A percentile compares a stretch with the other conserved stretches of the same genome.
These are phyloP conservation scores for Tuber aestivum DNA, from an alignment of 495 filamentous ascomycete genomes.

Conservation along the genomic window DNA sequence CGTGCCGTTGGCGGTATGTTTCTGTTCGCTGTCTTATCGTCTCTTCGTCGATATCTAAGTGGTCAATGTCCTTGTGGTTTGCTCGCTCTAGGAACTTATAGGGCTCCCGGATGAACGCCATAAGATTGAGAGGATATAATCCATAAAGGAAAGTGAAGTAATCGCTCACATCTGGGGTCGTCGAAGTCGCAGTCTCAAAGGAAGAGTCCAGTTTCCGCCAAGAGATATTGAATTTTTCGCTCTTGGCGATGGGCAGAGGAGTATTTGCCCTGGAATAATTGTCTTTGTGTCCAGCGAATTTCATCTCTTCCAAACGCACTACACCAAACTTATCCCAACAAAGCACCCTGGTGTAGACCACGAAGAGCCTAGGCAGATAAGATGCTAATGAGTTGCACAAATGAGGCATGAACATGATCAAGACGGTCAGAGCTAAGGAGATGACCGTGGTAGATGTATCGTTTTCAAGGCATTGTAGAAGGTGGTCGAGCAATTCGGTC, in stretches of 20 bases:
- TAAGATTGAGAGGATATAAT: slow-evolving; percentile 72
- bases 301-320: slow-evolving; percentile 40
- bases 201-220: slow-evolving; percentile 60
- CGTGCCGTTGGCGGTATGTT: slow-evolving; percentile 58
- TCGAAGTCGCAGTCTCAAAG: slow-evolving; percentile 53
- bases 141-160: slow-evolving; percentile 77
- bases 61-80: slow-evolving; percentile 56
- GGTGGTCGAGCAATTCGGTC: slow-evolving; percentile 59
- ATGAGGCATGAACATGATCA: slow-evolving; percentile 72
- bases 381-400: slow-evolving; percentile 60
- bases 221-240: slow-evolving; percentile 31
- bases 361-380: slow-evolving; percentile 62
- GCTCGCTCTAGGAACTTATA: slow-evolving; percentile 62
- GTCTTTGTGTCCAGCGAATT: slow-evolving; percentile 22
- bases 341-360: slow-evolving; percentile 65
- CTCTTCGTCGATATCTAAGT: slow-evolving; percentile 63
- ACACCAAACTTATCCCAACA: slow-evolving; percentile 60
- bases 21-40: slow-evolving; percentile 66
- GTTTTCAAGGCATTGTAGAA: slow-evolving; percentile 62
- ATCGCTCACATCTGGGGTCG: slow-evolving; percentile 63
- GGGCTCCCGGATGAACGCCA: slow-evolving; percentile 69
- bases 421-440: slow-evolving; percentile 57
- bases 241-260: slow-evolving; percentile 37
- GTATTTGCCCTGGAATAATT: slow-evolving; percentile 36
- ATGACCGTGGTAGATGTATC: slow-evolving; percentile 66